Evolutionary conservation across 768 basidiomycete genomes (phyloP), one percentile per base, ranked within the genome.

Genomic region (Panellus pusillus): DNA sequence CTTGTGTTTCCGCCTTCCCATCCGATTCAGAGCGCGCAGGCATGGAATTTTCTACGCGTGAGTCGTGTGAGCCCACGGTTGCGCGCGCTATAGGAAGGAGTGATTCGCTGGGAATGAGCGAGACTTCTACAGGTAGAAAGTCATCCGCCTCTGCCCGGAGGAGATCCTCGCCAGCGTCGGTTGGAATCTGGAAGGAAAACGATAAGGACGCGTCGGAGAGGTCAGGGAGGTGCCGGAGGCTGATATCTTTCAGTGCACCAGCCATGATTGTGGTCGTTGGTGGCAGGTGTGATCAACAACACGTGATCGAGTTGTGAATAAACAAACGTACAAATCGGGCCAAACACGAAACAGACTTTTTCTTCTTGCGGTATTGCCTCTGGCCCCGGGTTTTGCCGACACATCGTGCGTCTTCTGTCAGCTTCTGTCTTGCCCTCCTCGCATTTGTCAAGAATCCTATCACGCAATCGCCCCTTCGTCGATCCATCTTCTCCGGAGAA

Each of bases 101-200:
- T 40, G 28, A 13, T 15, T 38, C 17, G 50, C 44, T 8, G 18
- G 35, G 6, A 37, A 18, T 15, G 47, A 67, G 67, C 58, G 62
- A 70, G 55, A 66, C 46, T 41, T 44, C 59, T 52, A 43, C 32
- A 61, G 62, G 62, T 56, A 86, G 72, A 64, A 79, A 78, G 68
- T 76, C 73, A 58, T 70, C 63, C 54, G 74, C 72, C 51, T 84
- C 78, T 41, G 74, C 71, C 8, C 68, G 67, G 4, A 87, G 75
- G 24, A 86, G 75, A 59, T 83, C 75, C 58, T 82, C 79, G 14
- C 74, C 77, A 7, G 66, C 61, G 8, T 69, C 67, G 4, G 49
- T 50, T 1, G 84, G 82, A 32, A 84, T 80, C 64, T 83, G 79
- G 64, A 83, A 80, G 1, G 81, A 81, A 56, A 74, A 77, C 24